Evolutionary conservation across 179 eudicot genomes (phyloP), one percentile per base, ranked within the genome.

Genomic region (Carnegiea gigantea): DNA sequence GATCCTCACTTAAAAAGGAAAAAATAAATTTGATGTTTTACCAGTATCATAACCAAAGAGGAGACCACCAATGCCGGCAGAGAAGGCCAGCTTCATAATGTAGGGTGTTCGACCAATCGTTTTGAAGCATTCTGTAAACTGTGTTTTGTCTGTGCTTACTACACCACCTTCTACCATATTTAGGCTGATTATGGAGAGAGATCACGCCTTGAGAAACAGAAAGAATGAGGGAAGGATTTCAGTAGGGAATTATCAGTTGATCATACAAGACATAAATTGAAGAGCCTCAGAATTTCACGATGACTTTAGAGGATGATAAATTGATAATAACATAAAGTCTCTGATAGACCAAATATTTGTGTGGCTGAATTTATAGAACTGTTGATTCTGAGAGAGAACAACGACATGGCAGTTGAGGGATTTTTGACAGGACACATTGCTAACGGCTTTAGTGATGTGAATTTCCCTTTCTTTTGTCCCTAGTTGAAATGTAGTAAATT

Each of bases 41-140:
- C 98, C 98, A 49, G 98, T 94, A 79, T 94, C 97, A 79, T 94
- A 94, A 24, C 97, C 97, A 84, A 94, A 92, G 46, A 94, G 89
- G 30, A 94, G 92, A 9, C 98, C 98, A 33, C 97, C 97, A 51
- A 94, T 90, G 70, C 98, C 97, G 11, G 97, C 98, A 53, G 95
- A 90, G 7, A 93, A 77, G 70, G 98, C 98, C 12, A 94, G 90
- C 64, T 90, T 87, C 93, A 94, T 87, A 43, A 94, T 92, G 72
- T 94, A 94, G 23, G 97, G 98, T 0, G 83, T 90, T 70, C 71
- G 80, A 82, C 88, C 92, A 36, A 76, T 74, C 13, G 88, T 88
- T 24, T 79, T 78, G 89, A 91, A 93, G 80, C 94, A 93, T 86
- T 88, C 93, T 54, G 92, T 86, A 84, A 89, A 90, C 26, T 91